Percentiles rank a stretch among this genome's conserved stretches.
These are phyloP conservation scores for Mercurialis annua DNA, from an alignment of 345 rosid genomes.

Conservation along the genomic window DNA sequence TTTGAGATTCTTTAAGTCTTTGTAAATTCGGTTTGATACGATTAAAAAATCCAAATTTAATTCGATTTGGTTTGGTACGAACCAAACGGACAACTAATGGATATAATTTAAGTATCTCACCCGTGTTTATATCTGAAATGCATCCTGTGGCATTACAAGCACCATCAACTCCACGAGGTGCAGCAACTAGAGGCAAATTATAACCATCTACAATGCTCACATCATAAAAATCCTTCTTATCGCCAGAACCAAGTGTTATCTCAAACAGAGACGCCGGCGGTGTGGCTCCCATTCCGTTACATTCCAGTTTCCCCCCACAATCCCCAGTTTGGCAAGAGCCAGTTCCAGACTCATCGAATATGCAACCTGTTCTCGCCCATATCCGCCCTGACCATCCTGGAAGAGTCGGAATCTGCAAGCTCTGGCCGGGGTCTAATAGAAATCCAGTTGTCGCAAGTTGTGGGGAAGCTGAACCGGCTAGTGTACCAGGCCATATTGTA, in stretches of 20 bases:
- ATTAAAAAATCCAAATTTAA: too few relatives aligned
- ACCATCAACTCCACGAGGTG: constrained; percentile 59
- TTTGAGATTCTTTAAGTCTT: too few relatives aligned
- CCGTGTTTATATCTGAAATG: constrained; percentile 56
- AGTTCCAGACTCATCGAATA: constrained; percentile 48
- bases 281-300: constrained; percentile 63
- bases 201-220: constrained; percentile 86
- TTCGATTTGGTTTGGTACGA: too few relatives aligned
- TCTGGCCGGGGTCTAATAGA: constrained; percentile 57
- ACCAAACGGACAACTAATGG: too few relatives aligned
- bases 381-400: constrained; percentile 92
- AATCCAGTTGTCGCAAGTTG: constrained; percentile 68
- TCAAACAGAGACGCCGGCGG: constrained; percentile 90
- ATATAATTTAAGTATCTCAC: constrained; percentile 24
- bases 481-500: constrained; percentile 84
- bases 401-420: constrained; percentile 44
- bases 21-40: too few relatives aligned
- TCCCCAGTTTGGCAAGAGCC: constrained; percentile 79
- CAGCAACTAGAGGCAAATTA: constrained; percentile 72
- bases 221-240: constrained; percentile 64
- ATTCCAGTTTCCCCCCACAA: constrained; percentile 75
- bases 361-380: constrained; percentile 91
- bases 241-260: constrained; percentile 58
- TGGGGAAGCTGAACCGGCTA: constrained; percentile 76
- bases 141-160: constrained; percentile 84